Base-by-base conservation (phyloP, 768 basidiomycete genomes). In the Myochromella boudieri region DNA sequence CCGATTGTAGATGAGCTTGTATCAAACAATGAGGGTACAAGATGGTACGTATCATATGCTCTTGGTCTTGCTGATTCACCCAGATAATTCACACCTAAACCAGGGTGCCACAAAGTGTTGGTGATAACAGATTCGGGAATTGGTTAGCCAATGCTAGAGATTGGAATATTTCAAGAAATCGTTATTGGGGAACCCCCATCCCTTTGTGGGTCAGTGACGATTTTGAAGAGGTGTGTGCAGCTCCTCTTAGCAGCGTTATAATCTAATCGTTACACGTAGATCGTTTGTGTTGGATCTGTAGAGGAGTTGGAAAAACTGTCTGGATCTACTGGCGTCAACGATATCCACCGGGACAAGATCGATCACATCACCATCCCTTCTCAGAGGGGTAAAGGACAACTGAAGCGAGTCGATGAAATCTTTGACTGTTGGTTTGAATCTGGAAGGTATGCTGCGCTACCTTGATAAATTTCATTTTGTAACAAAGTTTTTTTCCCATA, bases 361-460 rank as follows among this genome's bases (percentile, higher is more conserved):
- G 95, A 98, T 63, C 83, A 91, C 61, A 90, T 99, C 70, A 95
- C 91, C 40, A 97, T 98, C 59, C 97, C 95, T 8, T 97, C 94
- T 15, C 73, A 85, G 62, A 69, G 81, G 63, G 95, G 95, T 42
- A 95, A 91, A 58, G 95, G 95, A 12, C 67, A 68, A 9, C 70
- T 99, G 18, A 90, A 79, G 67, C 85, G 97, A 39, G 77, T 97
- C n/a, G 91, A 97, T 49, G 97, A 98, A 65, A 93, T 99, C 28
- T 98, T 99, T 62, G 97, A 99, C 63, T 99, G 97, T 61, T 99
- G 97, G 97, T 99, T 99, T 62, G 97, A 99, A 70, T 98, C 95
- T 3, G 97, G 97, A 71, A 93, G 90, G 93, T 93, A 54, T 51
- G 80, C 27, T 38, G 14, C 46, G 28, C 20, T 21, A 37, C 28